phyloP scores from a whole-genome alignment of 78 protist species.

The Emiliania huxleyi region DNA sequence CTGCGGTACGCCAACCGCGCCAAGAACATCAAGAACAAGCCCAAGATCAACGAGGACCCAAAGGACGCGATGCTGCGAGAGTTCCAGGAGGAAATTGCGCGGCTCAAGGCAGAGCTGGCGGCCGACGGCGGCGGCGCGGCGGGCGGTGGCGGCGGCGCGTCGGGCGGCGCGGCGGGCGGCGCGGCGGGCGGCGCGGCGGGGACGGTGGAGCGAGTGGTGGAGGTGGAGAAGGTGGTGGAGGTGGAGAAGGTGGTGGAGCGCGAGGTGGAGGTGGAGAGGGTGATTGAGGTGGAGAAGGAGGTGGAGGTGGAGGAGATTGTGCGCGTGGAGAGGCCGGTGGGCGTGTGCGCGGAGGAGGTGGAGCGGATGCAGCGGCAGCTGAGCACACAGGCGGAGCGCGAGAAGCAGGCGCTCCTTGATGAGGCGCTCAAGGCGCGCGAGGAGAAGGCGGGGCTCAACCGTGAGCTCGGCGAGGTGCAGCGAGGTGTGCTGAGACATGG shows the following conservation, averaged over 20 bases:
- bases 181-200: not conserved
- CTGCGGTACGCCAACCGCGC: constrained; percentile 87
- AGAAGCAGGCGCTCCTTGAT: not conserved
- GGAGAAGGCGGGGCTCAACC: not conserved
- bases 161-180: not conserved
- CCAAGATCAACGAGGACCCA: constrained; percentile 84
- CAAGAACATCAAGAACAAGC: constrained; percentile 88
- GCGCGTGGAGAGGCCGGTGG: not conserved
- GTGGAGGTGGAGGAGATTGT: not conserved
- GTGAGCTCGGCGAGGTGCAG: not conserved
- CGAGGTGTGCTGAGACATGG: no score
- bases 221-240: not conserved
- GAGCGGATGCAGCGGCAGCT: constrained; percentile 40
- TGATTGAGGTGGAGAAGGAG: not conserved
- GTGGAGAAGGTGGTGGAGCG: not conserved
- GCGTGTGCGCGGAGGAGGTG: not conserved
- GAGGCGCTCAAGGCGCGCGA: not conserved
- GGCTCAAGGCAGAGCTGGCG: constrained; percentile 27
- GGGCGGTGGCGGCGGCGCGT: not conserved
- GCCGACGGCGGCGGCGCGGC: not conserved
- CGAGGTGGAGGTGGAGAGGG: not conserved
- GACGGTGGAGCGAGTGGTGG: not conserved
- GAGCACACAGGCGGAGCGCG: constrained; percentile 13
- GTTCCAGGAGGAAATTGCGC: constrained; percentile 7
- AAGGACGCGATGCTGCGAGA: constrained; percentile 74